These are phyloP conservation scores for Bryoglossum gracile DNA, from an alignment of 495 filamentous ascomycete genomes.

Conservation along the genomic window DNA sequence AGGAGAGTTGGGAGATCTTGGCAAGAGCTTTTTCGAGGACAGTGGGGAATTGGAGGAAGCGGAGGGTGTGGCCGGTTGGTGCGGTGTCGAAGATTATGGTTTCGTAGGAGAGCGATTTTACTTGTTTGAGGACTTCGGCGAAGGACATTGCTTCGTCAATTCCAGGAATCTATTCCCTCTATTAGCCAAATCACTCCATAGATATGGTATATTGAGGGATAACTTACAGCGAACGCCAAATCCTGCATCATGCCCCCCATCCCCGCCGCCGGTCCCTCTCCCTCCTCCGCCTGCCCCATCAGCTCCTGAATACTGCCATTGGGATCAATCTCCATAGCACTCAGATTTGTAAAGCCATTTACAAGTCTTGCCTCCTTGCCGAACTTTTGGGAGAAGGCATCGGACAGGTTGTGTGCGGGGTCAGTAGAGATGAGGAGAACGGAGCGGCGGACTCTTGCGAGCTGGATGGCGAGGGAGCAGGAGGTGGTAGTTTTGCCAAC, in stretches of 20 bases:
- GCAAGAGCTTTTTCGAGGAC: conserved; percentile 97
- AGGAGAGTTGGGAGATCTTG: conserved; percentile 89
- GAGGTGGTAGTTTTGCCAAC: conserved; percentile 99
- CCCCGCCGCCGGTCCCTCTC: conserved; percentile 50
- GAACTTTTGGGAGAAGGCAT: conserved; percentile 98
- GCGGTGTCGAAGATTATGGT: conserved; percentile 99
- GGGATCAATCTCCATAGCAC: conserved; percentile 99
- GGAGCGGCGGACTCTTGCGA: conserved; percentile 91
- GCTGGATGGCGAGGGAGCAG: conserved; percentile 94
- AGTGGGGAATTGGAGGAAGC: conserved; percentile 97
- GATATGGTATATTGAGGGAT: too few species aligned
- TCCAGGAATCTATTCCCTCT: conserved; percentile 73
- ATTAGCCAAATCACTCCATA: too few species aligned
- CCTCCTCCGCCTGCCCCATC: conserved; percentile 69
- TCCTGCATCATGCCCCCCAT: conserved; percentile 61
- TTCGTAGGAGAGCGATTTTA: conserved; percentile 98
- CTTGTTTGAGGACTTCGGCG: conserved; percentile 96
- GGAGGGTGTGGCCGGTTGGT: conserved; percentile 96
- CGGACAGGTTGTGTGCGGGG: conserved; percentile 95
- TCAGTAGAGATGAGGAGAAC: conserved; percentile 98
- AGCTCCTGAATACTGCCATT: conserved; percentile 97
- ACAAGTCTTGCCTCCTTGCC: conserved; percentile 94
- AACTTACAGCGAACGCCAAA: conserved; percentile 52
- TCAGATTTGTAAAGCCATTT: conserved; percentile 87
- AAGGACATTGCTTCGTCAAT: conserved; percentile 99